Base-by-base conservation (phyloP, 2,329 filamentous ascomycete species). In the Aquanectria penicillioides region DNA sequence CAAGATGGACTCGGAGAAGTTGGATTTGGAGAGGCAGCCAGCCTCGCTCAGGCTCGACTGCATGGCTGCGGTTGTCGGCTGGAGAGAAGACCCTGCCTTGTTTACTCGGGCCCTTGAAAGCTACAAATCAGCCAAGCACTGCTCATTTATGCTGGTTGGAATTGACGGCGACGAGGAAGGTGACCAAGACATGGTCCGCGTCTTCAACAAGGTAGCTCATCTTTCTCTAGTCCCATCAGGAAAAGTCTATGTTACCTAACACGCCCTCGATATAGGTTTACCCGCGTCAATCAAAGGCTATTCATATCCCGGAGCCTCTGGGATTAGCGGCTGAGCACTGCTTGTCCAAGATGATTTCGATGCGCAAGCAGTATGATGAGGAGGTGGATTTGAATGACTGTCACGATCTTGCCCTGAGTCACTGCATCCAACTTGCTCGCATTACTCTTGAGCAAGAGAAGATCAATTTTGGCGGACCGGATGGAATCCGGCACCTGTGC, bases 51-150 rank as follows among this genome's bases (percentile, higher is more conserved):
- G 48, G 11, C 6, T 69, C 10, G 66, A 69, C 20, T 58, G 41
- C 17, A 62, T 69, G 37, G 67, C 66, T n/a, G 65, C 66, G 2
- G 61, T 69, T 13, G 67, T 69, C 18, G 67, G 67, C 7, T 69
- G 66, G 65, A 59, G 67, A 10, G 67, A 69, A 15, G 66, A 69
- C 22, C 67, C 66, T 2, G 50, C 40, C 1, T 40, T 69, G n/a
- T 69, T 69, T 31, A 64, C 56, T 0, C 43, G 59, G 4, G 67
- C 67, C 5, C 23, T 69, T 22, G 59, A 69, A 52, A 69, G 67
- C 25, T 69, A 69, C 57, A 59, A 60, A 26, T 34, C 22, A 7
- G 55, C 66, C 1, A 58, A 28, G 34, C 51, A 59, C 2, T 64
- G 62, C 18, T 40, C 40, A 1, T 69, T 69, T 34, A 53, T 69